Base-by-base conservation (phyloP, 305 asterid species). In the Galium porrigens region DNA sequence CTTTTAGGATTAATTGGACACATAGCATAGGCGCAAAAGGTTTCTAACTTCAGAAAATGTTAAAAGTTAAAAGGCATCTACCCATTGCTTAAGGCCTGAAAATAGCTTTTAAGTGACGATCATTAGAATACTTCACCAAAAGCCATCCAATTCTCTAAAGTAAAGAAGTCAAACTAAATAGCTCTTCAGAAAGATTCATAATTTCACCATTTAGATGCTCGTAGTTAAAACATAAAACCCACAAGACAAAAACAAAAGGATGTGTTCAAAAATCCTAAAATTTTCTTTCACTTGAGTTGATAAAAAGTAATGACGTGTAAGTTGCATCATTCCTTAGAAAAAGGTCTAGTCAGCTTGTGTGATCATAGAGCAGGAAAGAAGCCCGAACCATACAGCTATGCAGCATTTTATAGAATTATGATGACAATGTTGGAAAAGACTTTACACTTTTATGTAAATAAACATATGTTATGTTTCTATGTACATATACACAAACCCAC, bases 81-180 rank as follows among this genome's bases (percentile, higher is more conserved):
- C 0, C 44, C 34, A 52, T n/a, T 6, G 52, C 61, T 58, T 58
- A 30, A n/a, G 48, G 60, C 68, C 53, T 3, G 10, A 63, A 62
- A 62, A 27, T 15, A 62, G 18, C 18, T 42, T 62, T 27, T 4
- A 2, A 1, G 42, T 17, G n/a, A 17, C 22, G 4, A 3, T 15
- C 41, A 8, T 20, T 15, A 20, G 30, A 61, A 25, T 41, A 39
- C 37, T 42, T 36, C 22, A 22, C 53, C 4, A 25, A 42, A 6
- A 29, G 25, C 56, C 17, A 4, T 27, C 18, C 32, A 62, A 25
- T 34, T 44, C 11, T 3, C 52, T 18, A 4, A 39, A 39, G 51
- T 59, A 59, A 0, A 37, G 7, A 2, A 33, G 5, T n/a, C 3
- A 44, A n/a, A 7, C 10, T 39, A 3, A 4, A 37, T 37, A 2